These are phyloP conservation scores for Talaromyces piceae DNA, from an alignment of 2,329 filamentous ascomycete species.

Conservation along the genomic window DNA sequence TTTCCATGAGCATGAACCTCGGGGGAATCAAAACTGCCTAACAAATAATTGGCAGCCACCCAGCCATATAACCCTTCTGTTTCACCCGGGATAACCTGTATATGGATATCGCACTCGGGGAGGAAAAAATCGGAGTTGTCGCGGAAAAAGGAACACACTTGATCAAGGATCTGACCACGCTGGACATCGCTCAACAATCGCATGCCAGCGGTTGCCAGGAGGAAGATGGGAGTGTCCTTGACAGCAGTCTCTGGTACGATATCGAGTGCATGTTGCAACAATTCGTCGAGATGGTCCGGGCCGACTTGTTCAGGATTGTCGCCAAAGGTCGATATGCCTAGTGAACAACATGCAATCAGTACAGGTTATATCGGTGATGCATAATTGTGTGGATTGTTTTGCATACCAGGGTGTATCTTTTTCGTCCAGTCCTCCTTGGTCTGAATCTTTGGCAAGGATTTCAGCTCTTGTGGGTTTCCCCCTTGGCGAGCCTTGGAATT, in stretches of 20 bases:
- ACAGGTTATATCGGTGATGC: neutral
- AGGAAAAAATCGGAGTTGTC: slow-evolving; percentile 71
- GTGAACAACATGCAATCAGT: slow-evolving; percentile 5
- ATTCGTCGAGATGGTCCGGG: slow-evolving; percentile 67
- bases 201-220: slow-evolving; percentile 95
- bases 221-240: slow-evolving; percentile 79
- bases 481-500: slow-evolving; percentile 58
- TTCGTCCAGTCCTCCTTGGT: slow-evolving; percentile 84
- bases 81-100: slow-evolving; percentile 91
- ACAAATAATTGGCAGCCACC: slow-evolving; percentile 92
- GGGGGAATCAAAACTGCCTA: slow-evolving; percentile 80
- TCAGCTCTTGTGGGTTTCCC: slow-evolving; percentile 53
- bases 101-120: slow-evolving; percentile 80
- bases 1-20: slow-evolving; percentile 72
- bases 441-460: slow-evolving; percentile 68
- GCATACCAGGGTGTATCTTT: slow-evolving; percentile 82
- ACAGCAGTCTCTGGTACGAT: slow-evolving; percentile 70
- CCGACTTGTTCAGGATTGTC: slow-evolving; percentile 69
- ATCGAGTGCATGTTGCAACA: slow-evolving; percentile 74
- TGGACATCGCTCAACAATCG: slow-evolving; percentile 70
- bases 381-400: slow-evolving; percentile 32
- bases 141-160: slow-evolving; percentile 76
- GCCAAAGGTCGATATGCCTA: slow-evolving; percentile 78
- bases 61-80: slow-evolving; percentile 95
- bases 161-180: slow-evolving; percentile 62